A percentile compares a stretch with the other conserved stretches of the same genome.
These are phyloP conservation scores for Malbranchea zuffiana DNA, from an alignment of 2,329 filamentous ascomycete genomes.

Conservation along the genomic window DNA sequence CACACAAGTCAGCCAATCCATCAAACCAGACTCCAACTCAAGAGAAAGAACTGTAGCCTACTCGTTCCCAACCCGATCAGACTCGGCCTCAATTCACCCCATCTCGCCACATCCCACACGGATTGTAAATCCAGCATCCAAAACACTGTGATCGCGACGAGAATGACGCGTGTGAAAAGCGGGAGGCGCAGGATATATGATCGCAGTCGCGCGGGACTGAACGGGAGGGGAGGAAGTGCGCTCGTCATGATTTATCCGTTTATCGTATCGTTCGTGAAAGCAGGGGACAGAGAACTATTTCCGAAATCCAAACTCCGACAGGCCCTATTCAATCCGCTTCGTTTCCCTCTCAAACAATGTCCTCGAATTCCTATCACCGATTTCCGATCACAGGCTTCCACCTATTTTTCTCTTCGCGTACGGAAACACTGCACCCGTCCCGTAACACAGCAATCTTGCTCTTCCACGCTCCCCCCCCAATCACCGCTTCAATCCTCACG, in stretches of 20 bases:
- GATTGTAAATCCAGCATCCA: slow-evolving; percentile 61
- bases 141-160: slow-evolving; percentile 55
- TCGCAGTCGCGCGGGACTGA: slow-evolving; percentile 63
- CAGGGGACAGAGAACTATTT: too few relatives aligned
- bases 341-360: too few relatives aligned
- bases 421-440: too few relatives aligned
- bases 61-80: slow-evolving; percentile 61
- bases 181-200: slow-evolving; percentile 79
- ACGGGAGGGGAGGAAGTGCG: slow-evolving; percentile 43
- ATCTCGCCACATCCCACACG: slow-evolving; percentile 61
- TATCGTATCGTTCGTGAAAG: too few relatives aligned
- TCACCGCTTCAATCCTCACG: too few relatives aligned
- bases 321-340: too few relatives aligned
- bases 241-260: slow-evolving; percentile 31
- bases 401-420: too few relatives aligned
- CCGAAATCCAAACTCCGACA: too few relatives aligned
- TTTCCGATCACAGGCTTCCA: too few relatives aligned
- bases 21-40: neutral
- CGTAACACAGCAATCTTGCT: too few relatives aligned
- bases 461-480: too few relatives aligned
- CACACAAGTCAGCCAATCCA: slow-evolving; percentile 1
- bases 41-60: slow-evolving; percentile 35
- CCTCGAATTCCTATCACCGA: too few relatives aligned
- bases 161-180: slow-evolving; percentile 65
- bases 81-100: slow-evolving; percentile 68